A percentile compares a stretch with the other conserved stretches of the same genome.
phyloP scores from a whole-genome alignment of 2,329 filamentous ascomycete species.

The Colletotrichum endophyticum region DNA sequence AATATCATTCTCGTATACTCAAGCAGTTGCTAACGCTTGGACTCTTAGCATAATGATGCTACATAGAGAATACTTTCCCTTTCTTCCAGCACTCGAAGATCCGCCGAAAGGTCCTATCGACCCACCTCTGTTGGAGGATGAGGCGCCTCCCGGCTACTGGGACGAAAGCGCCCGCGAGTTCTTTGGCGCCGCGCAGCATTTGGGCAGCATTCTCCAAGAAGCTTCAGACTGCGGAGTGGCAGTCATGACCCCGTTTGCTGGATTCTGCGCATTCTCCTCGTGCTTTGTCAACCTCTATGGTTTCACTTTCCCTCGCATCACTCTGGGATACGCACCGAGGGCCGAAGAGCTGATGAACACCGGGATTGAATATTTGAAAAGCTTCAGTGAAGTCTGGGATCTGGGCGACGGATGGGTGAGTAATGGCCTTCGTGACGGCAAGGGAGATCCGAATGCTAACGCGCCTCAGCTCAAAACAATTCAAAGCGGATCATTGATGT shows the following conservation, averaged over 20 bases:
- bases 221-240: slow-evolving; percentile 38
- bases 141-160: slow-evolving; percentile 45
- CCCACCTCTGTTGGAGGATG: slow-evolving; percentile 40
- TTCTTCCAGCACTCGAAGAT: slow-evolving; percentile 39
- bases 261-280: slow-evolving; percentile 50
- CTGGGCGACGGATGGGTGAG: slow-evolving; percentile 33
- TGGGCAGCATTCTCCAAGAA: slow-evolving; percentile 39
- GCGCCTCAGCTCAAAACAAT: slow-evolving; percentile 5
- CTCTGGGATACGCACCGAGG: slow-evolving; percentile 33
- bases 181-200: slow-evolving; percentile 39
- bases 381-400: slow-evolving; percentile 31
- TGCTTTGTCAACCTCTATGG: slow-evolving; percentile 47
- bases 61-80: slow-evolving; percentile 48
- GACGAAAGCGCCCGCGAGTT: slow-evolving; percentile 39
- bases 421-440: accelerated
- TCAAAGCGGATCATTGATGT: slow-evolving; percentile 28
- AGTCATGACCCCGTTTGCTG: slow-evolving; percentile 45
- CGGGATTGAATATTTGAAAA: slow-evolving; percentile 29
- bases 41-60: slow-evolving; percentile 41
- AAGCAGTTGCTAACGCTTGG: neutral
- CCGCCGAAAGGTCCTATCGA: slow-evolving; percentile 43
- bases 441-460: neutral
- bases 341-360: slow-evolving; percentile 25
- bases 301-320: slow-evolving; percentile 44
- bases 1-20: neutral